A percentile compares a stretch with the other conserved stretches of the same genome.
Evolutionary conservation across 257 asterid species (phyloP).

Genomic region (Petunia axillaris): DNA sequence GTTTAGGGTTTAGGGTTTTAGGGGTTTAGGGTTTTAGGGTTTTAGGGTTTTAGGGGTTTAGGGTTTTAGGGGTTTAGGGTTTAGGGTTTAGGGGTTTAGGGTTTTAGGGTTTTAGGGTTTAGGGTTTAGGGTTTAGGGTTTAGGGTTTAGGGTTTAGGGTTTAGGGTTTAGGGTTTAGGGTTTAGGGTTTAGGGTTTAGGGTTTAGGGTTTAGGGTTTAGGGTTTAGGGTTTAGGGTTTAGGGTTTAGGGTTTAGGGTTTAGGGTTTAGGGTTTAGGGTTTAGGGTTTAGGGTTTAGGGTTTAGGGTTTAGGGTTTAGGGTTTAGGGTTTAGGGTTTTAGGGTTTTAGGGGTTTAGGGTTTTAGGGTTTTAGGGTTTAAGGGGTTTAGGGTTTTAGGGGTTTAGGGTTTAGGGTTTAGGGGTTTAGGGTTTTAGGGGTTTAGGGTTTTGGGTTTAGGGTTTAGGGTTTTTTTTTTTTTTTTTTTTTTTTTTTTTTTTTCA

Average conservation of each 20-base stretch:
- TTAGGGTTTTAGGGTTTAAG: no score
- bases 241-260: conserved; percentile 22
- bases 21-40: no score
- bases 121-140: conserved; percentile 5
- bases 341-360: no score
- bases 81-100: no score
- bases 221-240: conserved; percentile 19
- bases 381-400: no score
- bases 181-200: conserved; percentile 10
- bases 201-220: conserved; percentile 21
- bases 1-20: conserved; percentile 10
- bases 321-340: conserved; percentile 20
- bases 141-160: background rate
- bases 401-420: no score
- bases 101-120: conserved; percentile 21
- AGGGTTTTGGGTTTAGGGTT: conserved; percentile 18
- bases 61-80: no score
- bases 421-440: no score
- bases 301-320: conserved; percentile 22
- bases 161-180: conserved; percentile 19
- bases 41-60: no score
- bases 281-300: conserved; percentile 18
- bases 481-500: no score
- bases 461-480: conserved; percentile 9
- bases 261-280: conserved; percentile 23